Conservation (phyloP, 2,329 filamentous ascomycete species). For the Microascus cirrosus region DNA sequence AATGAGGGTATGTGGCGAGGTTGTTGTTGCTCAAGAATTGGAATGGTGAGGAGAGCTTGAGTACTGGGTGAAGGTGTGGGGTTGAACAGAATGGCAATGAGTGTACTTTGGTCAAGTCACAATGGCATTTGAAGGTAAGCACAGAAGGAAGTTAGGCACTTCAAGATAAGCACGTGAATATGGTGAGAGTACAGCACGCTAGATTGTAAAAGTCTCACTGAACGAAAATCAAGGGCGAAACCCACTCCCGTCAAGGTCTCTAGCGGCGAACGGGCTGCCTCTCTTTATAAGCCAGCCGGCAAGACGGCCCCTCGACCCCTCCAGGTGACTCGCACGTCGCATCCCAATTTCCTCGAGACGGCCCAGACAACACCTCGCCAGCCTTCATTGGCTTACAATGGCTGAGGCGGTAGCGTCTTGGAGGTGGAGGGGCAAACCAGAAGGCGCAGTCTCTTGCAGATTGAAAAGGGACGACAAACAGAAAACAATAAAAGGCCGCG, state of each 20-base stretch:
- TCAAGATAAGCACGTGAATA: not conserved
- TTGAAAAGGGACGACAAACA: not conserved
- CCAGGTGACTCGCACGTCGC: not conserved
- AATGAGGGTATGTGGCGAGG: not conserved
- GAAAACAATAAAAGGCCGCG: not conserved
- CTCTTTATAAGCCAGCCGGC: not conserved
- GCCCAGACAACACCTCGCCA: too few relatives aligned
- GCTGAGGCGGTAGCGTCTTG: too few relatives aligned
- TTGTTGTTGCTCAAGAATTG: not conserved
- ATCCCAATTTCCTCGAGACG: too few relatives aligned
- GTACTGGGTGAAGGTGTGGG: not conserved
- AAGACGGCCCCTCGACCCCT: not conserved
- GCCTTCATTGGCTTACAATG: too few relatives aligned
- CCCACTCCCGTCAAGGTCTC: not conserved
- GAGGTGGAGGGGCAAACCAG: not conserved
- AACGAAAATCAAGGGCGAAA: not conserved
- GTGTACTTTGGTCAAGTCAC: not conserved
- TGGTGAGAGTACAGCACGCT: not conserved
- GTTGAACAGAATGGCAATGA: not conserved
- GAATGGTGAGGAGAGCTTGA: not conserved
- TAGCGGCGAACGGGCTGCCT: not conserved
- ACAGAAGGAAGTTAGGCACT: not conserved
- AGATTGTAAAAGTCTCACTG: not conserved
- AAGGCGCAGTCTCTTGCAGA: not conserved
- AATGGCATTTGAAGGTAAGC: not conserved